Percentiles rank a stretch among this genome's conserved stretches.
phyloP scores from a whole-genome alignment of 2,329 filamentous ascomycete species.

The Bipolaris bicolor region DNA sequence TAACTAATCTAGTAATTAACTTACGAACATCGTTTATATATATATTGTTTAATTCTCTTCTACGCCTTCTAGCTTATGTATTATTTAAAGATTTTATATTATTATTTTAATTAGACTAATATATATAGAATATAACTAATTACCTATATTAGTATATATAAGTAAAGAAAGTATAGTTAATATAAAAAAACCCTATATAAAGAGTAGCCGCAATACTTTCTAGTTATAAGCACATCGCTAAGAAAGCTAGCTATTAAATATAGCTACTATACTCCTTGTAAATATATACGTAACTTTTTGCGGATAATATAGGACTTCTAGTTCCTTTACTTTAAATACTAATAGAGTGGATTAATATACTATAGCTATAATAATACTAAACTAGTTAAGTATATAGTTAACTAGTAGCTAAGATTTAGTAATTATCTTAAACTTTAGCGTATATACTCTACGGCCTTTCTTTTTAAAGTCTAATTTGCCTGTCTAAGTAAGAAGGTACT shows the following conservation, averaged over 20 bases:
- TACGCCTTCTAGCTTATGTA: not conserved
- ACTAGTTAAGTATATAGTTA: conserved; percentile 20
- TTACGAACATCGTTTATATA: not conserved
- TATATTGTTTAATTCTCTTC: not conserved
- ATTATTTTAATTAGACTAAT: not conserved
- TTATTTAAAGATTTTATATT: not conserved
- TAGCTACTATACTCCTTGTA: not conserved
- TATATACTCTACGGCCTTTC: conserved; percentile 10
- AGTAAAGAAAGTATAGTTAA: not conserved
- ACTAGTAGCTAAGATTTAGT: conserved; percentile 13
- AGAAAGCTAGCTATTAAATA: conserved; percentile 1
- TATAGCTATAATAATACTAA: conserved; percentile 18
- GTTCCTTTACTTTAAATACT: not conserved
- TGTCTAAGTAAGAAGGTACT: conserved; percentile 12
- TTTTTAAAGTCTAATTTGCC: conserved; percentile 12
- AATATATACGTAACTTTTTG: not conserved
- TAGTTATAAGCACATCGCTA: not conserved
- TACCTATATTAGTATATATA: not conserved
- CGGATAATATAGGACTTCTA: conserved; percentile 1
- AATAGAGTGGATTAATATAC: not conserved
- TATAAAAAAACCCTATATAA: not conserved
- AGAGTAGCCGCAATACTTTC: not conserved
- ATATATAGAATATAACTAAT: not conserved
- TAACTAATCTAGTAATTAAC: not conserved
- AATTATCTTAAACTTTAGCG: conserved; percentile 8